These are phyloP conservation scores for Meira nashicola DNA, from an alignment of 1,284 basidiomycete species.

Conservation along the genomic window DNA sequence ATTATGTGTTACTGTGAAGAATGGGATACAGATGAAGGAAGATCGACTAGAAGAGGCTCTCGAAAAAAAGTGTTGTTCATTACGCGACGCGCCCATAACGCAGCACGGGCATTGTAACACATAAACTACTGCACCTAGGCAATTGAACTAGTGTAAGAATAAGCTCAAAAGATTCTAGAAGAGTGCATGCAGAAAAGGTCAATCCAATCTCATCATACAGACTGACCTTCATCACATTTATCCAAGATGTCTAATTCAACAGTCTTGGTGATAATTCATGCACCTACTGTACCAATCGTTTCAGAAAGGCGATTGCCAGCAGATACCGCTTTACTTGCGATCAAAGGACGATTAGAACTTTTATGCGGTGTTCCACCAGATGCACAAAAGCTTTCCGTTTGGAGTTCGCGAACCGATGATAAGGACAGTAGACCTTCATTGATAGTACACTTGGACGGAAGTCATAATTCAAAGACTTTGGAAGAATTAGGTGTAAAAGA, in stretches of 20 bases:
- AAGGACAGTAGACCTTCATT: neutral
- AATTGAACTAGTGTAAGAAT: no score
- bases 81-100: no score
- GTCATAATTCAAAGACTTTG: conserved; percentile 57
- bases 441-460: neutral
- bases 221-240: no score
- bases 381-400: conserved; percentile 56
- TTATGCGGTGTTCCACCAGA: conserved; percentile 76
- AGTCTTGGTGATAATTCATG: conserved; percentile 31
- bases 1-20: neutral
- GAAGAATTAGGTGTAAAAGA: conserved; percentile 69
- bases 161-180: no score
- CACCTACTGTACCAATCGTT: conserved; percentile 32
- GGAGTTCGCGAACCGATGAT: conserved; percentile 54
- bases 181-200: no score
- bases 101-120: no score
- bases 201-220: no score
- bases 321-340: conserved; percentile 21
- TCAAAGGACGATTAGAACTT: conserved; percentile 74
- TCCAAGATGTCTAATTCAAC: conserved; percentile 26
- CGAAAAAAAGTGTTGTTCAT: no score
- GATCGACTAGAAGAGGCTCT: no score
- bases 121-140: no score
- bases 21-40: neutral
- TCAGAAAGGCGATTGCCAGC: conserved; percentile 36